Percentiles rank a stretch among this genome's conserved stretches.
Conservation (phyloP, 345 rosid genomes). For the Linum trigynum region DNA sequence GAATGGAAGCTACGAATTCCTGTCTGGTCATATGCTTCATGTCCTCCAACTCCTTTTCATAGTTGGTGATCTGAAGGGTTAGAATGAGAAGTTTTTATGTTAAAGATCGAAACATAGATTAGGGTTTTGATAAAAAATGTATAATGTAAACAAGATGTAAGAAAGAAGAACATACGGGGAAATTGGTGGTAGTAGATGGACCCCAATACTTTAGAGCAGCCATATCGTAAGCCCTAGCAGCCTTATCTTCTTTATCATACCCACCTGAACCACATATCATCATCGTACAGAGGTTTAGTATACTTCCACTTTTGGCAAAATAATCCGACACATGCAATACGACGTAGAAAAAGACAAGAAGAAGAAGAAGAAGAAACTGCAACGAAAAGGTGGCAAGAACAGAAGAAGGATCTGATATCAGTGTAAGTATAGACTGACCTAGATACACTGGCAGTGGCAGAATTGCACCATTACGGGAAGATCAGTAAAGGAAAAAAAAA, state of each 20-base stretch:
- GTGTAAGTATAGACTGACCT: slow-evolving; percentile 39
- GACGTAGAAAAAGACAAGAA: not conserved
- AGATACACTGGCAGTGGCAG: slow-evolving; percentile 52
- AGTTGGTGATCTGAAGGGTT: slow-evolving; percentile 63
- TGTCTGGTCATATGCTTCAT: slow-evolving; percentile 99
- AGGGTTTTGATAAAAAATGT: not conserved
- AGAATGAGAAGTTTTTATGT: not conserved
- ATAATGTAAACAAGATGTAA: not conserved
- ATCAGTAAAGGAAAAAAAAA: slow-evolving; percentile 16
- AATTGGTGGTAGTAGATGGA: slow-evolving; percentile 88
- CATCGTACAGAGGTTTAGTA: not conserved
- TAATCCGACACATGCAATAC: too few relatives aligned
- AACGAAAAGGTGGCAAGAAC: not conserved
- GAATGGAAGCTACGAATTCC: slow-evolving; percentile 91
- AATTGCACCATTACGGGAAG: slow-evolving; percentile 11
- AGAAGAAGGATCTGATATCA: not conserved
- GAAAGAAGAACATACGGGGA: slow-evolving; percentile 42
- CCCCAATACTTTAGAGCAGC: slow-evolving; percentile 99
- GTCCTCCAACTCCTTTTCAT: slow-evolving; percentile 93
- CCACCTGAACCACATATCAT: slow-evolving; percentile 62
- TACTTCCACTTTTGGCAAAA: not conserved
- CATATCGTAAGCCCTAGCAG: slow-evolving; percentile 92
- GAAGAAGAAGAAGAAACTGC: not conserved
- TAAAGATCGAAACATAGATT: not conserved
- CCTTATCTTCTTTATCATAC: slow-evolving; percentile 98